Base-by-base conservation (phyloP, 148 eudicot species). In the Suaeda aralocaspica region DNA sequence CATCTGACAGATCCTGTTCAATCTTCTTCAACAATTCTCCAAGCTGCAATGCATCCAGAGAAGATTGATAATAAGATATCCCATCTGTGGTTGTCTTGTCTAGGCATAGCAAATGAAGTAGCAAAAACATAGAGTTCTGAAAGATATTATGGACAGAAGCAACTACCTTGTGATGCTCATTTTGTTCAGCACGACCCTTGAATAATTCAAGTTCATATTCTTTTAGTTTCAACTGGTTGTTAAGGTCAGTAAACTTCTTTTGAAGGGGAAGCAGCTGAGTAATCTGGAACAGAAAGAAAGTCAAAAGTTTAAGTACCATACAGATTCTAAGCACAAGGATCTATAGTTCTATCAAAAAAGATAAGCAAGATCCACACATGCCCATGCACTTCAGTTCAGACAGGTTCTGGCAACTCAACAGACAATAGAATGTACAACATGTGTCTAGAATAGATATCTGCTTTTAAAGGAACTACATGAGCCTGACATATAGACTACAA, bases 91-190 rank as follows among this genome's bases (percentile, higher is more conserved):
- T 33, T 39, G 49, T 28, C 48, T n/a, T 52, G 58, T 44, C 31
- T 10, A 71, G 29, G 42, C 58, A 68, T 12, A n/a, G 41, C 16
- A 19, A 31, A 36, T 29, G 30, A 62, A 44, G 67, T 24, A 24
- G 52, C 29, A 22, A 15, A 71, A 50, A 22, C 34, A 59, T 28
- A 26, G 9, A 53, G 0, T 25, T 64, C 59, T 34, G 14, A 19
- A 63, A 42, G 3, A 42, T 53, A 28, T 3, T 44, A 22, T 44
- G 18, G 15, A 44, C 25, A 30, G 59, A 65, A 16, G 9, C 11
- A 64, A 78, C 60, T 78, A 91, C 99, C 97, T 91, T 91, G 77
- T 91, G 99, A 79, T 94, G 96, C 82, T 91, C 99, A 82, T 89
- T 91, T 78, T 91, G 99, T 74, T 89, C 88, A 72, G 89, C 96